Conservation (phyloP, 2,329 filamentous ascomycete species). For the Balansia obtecta region DNA sequence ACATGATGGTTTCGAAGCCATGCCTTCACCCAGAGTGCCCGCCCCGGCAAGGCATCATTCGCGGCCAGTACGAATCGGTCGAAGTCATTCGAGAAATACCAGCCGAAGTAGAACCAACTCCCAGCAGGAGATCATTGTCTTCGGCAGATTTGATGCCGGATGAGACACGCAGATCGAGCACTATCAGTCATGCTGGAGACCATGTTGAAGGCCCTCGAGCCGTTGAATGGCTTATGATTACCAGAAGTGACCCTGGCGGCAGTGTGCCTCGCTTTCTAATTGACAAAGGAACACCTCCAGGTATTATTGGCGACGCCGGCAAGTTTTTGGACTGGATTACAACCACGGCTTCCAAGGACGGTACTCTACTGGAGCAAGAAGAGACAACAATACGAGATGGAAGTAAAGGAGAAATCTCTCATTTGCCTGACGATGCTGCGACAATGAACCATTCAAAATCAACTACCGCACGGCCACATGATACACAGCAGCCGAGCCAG, state of each 20-base stretch:
- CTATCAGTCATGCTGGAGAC: conserved; percentile 14
- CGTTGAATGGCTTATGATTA: conserved; percentile 89
- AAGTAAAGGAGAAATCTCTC: neutral
- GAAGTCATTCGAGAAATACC: conserved; percentile 82
- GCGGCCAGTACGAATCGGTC: conserved; percentile 81
- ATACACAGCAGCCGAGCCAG: neutral
- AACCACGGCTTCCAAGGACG: conserved; percentile 21
- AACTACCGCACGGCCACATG: neutral
- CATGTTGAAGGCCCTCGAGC: conserved; percentile 20
- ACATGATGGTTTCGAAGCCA: conserved; percentile 79
- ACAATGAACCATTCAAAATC: neutral
- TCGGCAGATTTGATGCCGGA: conserved; percentile 18
- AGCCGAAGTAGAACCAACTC: conserved; percentile 27
- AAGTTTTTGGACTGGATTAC: conserved; percentile 71
- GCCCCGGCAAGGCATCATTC: conserved; percentile 58
- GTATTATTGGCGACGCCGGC: conserved; percentile 65
- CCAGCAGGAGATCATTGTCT: conserved; percentile 20
- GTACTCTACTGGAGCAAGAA: neutral
- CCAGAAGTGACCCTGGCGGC: conserved; percentile 76
- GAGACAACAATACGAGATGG: neutral
- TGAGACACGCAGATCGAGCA: conserved; percentile 14
- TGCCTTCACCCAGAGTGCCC: conserved; percentile 65
- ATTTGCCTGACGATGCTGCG: neutral
- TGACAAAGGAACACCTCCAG: conserved; percentile 73
- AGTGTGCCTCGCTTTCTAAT: conserved; percentile 84